phyloP scores from a whole-genome alignment of 345 rosid genomes.

The Erysimum cheiranthoides region DNA sequence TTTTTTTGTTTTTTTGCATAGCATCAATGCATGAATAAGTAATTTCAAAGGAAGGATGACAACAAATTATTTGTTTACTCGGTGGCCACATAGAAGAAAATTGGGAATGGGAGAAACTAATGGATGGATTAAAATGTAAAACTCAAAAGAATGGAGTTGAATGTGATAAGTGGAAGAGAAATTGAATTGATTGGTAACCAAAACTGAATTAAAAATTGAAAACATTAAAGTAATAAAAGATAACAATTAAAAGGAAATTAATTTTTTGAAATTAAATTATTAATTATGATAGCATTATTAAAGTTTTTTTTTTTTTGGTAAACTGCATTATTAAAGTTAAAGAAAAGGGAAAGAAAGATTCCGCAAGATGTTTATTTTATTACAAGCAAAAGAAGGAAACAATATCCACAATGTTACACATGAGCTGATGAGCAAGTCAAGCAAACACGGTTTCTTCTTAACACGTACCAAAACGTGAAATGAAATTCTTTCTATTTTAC shows the following conservation, averaged over 20 bases:
- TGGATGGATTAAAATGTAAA: not conserved
- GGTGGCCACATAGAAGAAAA: not conserved
- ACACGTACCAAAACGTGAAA: conserved; percentile 44
- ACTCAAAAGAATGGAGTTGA: too few species aligned
- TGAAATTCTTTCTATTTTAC: conserved; percentile 29
- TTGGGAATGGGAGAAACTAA: not conserved
- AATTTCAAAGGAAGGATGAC: not conserved
- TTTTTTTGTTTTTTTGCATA: too few species aligned
- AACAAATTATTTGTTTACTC: not conserved
- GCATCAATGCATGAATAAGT: not conserved
- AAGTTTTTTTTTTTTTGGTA: too few species aligned
- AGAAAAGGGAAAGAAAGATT: not conserved
- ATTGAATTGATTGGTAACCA: not conserved
- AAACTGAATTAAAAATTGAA: not conserved
- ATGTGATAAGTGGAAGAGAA: too few species aligned
- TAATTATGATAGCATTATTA: not conserved
- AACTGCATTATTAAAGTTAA: too few species aligned
- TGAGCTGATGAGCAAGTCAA: conserved; percentile 38
- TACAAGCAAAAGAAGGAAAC: conserved; percentile 22
- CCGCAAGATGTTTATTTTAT: conserved; percentile 5
- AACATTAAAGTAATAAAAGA: not conserved
- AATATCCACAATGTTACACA: conserved; percentile 20
- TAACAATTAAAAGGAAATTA: not conserved
- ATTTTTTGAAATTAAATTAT: not conserved
- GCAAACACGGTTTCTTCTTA: conserved; percentile 45